Base-by-base conservation (phyloP, 1,284 basidiomycete species). In the Microbotryomycetes sp. region DNA sequence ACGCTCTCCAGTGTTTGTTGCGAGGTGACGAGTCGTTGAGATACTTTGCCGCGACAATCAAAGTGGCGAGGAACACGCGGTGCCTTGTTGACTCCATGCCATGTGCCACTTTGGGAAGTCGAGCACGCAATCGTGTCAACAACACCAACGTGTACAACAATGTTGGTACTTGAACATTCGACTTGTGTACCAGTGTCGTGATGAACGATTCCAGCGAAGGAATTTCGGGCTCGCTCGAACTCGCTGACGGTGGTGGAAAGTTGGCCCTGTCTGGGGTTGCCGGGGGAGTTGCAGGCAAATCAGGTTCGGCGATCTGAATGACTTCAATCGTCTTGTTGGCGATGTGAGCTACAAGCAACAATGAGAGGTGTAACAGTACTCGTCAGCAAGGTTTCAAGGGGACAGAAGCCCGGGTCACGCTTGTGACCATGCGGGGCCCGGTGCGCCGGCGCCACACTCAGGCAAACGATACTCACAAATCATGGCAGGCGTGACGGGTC, bases 1-100 rank as follows among this genome's bases (percentile, higher is more conserved):
- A 91, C 50, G 25, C 50, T 28, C 50, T 83, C 92, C 92, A 97
- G 80, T 97, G 91, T 77, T 85, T 85, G 81, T 97, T 98, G 82
- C 94, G 97, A 15, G 76, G 77, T 26, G 76, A 77, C 6, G 70
- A 72, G 59, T 73, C 70, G 78, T 98, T 97, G 72, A 97, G 84
- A 77, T 97, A 97, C 79, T 98, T 98, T 69, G 92, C 88, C 22
- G 93, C 87, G 51, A 92, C 88, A 76, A 98, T 97, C 71, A 97
- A 85, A 0, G 89, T 87, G 42, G 93, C 93, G 69, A 97, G 82
- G 78, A 97, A 96, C 66, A 97, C 87, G 49, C 93, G 86, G 75
- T 96, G 92, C 54, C 89, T 83, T 6, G 93, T 93, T 76, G 89
- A 93, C 28, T 88, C 84, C 81, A 92, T 86, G 55, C 89, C 81